Base-by-base conservation (phyloP, 208 protist species). In the Blechomonas ayalai region DNA sequence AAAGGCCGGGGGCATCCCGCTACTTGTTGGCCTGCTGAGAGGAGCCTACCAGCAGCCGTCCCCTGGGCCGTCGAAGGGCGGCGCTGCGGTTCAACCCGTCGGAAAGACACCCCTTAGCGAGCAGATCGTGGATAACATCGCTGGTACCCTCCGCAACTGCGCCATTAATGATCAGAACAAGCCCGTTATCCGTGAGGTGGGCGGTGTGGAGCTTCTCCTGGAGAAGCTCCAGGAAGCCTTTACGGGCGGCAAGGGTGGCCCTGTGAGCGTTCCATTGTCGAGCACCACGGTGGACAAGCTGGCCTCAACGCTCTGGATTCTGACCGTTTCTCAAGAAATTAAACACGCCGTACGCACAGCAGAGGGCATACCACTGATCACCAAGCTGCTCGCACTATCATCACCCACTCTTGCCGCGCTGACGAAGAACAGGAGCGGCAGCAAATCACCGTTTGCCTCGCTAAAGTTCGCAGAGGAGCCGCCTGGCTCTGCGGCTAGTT, bases 101-200 rank as follows among this genome's bases (percentile, higher is more conserved):
- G 34, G 52, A 6, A 60, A 19, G 13, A 70, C 53, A 15, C 27
- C 27, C 3, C 49, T 49, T 12, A 89, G 69, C 53, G 79, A 89
- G 26, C 92, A 91, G 36, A 82, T 94, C 38, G 53, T 88, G 22
- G 88, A 97, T 50, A 97, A 97, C 59, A 74, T 85, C 16, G 77
- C 81, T 2, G 88, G 88, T 20, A 89, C 75, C 34, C 53, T 97
- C 23, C 81, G 91, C 24, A 97, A 97, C 64, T 95, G 88, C 68
- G 85, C 78, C 49, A 88, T 95, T 40, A 93, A 94, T 45, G 91
- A 97, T 52, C 78, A 92, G 55, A 95, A 92, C 53, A 97, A 95
- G 48, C 67, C 76, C 12, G 78, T 69, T 15, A 81, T 95, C 42
- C 67, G 69, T 31, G 83, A 96, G 24, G 76, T 81, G 12, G 75